Evolutionary conservation across 305 asterid species (phyloP), one percentile per base, ranked within the genome.

Genomic region (Fraxinus paxiana): DNA sequence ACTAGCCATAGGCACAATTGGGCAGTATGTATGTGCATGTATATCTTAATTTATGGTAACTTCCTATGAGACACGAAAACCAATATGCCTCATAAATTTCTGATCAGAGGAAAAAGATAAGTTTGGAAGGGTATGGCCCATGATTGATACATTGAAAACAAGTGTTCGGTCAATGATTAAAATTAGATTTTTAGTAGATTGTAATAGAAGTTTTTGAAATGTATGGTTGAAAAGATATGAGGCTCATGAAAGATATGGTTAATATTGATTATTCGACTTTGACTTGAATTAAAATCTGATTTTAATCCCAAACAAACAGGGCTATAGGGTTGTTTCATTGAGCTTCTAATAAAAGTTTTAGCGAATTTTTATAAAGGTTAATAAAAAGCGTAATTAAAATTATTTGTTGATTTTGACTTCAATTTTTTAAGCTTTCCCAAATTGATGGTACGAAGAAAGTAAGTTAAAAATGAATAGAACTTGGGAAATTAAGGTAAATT

Each of bases 21-120:
- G 72, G 73, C 73, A 24, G 15, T 30, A 67, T 63, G 76, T 51
- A 38, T 46, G 28, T 78, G 74, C 22, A 28, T 81, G 77, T 78
- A 83, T 28, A 43, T 85, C 73, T 38, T 61, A 26, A 70, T 38
- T 74, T 87, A 73, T 83, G 87, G 85, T 77, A 82, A 85, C 76
- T 77, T 69, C 35, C 82, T 69, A 24, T 17, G 75, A 43, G 70
- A 67, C 77, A 77, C 86, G 80, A 81, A 84, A 81, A 87, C 84
- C 85, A 82, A 84, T 84, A 84, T 69, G 80, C 59, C 31, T 69
- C 76, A 73, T 82, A 34, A 56, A 67, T 56, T 54, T 67, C 85
- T 77, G 77, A 75, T 83, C 76, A 33, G 75, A 37, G 7, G 80
- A 26, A 78, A 9, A 35, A 13, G 6, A 26, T 56, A 10, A 65